phyloP scores from a whole-genome alignment of 768 basidiomycete species.

The Mycena galericulata region DNA sequence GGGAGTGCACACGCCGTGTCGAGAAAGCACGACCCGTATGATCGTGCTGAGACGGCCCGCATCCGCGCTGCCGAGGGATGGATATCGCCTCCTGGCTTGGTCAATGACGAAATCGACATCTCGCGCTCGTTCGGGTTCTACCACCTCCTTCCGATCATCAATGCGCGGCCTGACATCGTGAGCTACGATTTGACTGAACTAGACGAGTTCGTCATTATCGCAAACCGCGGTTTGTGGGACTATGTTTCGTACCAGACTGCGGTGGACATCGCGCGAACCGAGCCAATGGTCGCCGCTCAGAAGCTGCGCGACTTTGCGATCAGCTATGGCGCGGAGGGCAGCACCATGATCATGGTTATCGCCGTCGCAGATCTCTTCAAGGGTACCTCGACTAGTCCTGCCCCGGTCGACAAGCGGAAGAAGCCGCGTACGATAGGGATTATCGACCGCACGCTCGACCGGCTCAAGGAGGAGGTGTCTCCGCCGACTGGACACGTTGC shows the following conservation, averaged over 20 bases:
- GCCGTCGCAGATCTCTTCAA: slow-evolving; percentile 83
- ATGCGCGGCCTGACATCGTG: slow-evolving; percentile 85
- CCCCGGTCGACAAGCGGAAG: slow-evolving; percentile 44
- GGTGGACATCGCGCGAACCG: slow-evolving; percentile 87
- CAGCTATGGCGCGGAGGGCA: slow-evolving; percentile 94
- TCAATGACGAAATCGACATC: slow-evolving; percentile 92
- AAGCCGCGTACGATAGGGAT: slow-evolving; percentile 52
- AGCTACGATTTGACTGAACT: slow-evolving; percentile 77
- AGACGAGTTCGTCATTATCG: slow-evolving; percentile 97
- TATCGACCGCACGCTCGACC: slow-evolving; percentile 68
- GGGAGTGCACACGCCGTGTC: slow-evolving; percentile 83
- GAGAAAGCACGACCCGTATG: slow-evolving; percentile 89
- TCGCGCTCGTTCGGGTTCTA: slow-evolving; percentile 97
- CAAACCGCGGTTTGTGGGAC: slow-evolving; percentile 94
- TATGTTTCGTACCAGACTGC: slow-evolving; percentile 95
- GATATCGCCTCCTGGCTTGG: slow-evolving; percentile 90
- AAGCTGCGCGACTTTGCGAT: slow-evolving; percentile 97
- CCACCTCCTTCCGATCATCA: slow-evolving; percentile 89
- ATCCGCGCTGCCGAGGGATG: slow-evolving; percentile 94
- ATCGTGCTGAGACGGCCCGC: slow-evolving; percentile 84
- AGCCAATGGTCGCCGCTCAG: slow-evolving; percentile 88
- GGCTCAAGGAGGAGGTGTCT: slow-evolving; percentile 82
- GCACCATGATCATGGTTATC: slow-evolving; percentile 98
- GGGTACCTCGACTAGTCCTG: slow-evolving; percentile 35
- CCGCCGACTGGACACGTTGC: slow-evolving; percentile 90